These are phyloP conservation scores for Sporothrix mexicana DNA, from an alignment of 2,329 filamentous ascomycete genomes.

Conservation along the genomic window DNA sequence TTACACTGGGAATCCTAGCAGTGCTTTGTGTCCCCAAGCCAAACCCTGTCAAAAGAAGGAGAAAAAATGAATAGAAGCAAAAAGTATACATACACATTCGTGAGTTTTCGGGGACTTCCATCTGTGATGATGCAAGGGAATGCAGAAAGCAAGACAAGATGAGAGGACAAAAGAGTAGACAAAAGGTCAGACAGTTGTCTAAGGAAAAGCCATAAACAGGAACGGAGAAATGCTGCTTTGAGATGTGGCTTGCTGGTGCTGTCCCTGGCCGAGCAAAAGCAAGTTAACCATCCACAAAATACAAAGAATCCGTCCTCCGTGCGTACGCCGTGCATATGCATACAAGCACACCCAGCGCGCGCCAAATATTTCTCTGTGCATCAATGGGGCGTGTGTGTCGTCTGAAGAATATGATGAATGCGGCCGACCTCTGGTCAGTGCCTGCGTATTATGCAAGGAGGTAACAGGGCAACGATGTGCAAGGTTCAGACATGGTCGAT, in stretches of 20 bases:
- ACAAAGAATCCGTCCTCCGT: too few species aligned
- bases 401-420: background rate
- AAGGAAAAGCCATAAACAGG: background rate
- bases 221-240: background rate
- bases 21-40: too few species aligned
- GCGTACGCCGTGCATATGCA: too few species aligned
- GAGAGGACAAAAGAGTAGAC: background rate
- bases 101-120: background rate
- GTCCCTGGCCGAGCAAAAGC: too few species aligned
- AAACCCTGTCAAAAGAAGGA: too few species aligned
- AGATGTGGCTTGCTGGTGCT: background rate
- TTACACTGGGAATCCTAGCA: too few species aligned
- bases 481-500: too few species aligned
- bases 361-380: background rate
- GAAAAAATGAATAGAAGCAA: too few species aligned
- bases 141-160: background rate
- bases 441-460: conserved; percentile 5
- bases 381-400: background rate
- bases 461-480: too few species aligned
- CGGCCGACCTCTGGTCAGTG: background rate
- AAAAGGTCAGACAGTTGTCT: background rate
- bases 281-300: too few species aligned
- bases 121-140: background rate
- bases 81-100: background rate
- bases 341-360: background rate